A percentile compares a stretch with the other conserved stretches of the same genome.
Evolutionary conservation across 2,329 filamentous ascomycete species (phyloP).

Genomic region (Chaetomiaceae sp.): DNA sequence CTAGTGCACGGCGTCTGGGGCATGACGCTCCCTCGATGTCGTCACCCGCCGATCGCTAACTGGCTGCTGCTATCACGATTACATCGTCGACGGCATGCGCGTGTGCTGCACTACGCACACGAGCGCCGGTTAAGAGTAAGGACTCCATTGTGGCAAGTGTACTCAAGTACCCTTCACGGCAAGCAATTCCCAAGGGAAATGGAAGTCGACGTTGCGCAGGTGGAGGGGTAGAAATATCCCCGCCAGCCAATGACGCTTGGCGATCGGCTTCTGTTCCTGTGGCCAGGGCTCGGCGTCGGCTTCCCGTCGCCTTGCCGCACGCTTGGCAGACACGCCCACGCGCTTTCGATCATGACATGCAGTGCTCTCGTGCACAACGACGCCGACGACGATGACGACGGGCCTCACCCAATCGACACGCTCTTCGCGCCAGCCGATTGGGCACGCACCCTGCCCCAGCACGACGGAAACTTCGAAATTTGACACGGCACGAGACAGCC

Average conservation of each 20-base stretch:
- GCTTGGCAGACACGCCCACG: slow-evolving; percentile 6
- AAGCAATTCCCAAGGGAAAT: neutral
- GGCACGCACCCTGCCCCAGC: too few species aligned
- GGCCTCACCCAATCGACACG: too few species aligned
- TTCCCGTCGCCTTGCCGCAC: slow-evolving; percentile 8
- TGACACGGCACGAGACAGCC: too few species aligned
- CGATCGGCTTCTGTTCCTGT: slow-evolving; percentile 15
- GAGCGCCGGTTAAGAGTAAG: too few species aligned
- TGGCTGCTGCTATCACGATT: neutral
- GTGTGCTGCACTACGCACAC: too few species aligned
- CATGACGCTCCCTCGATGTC: neutral
- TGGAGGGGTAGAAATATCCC: neutral
- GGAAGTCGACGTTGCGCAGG: slow-evolving; percentile 2
- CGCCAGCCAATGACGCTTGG: slow-evolving; percentile 10
- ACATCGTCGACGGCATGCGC: neutral
- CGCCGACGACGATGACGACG: too few species aligned
- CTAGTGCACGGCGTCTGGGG: too few species aligned
- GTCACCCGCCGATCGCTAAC: neutral
- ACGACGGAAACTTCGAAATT: too few species aligned
- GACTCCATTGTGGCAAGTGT: too few species aligned
- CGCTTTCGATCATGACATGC: slow-evolving; percentile 1
- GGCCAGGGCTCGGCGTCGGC: slow-evolving; percentile 7
- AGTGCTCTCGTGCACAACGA: neutral
- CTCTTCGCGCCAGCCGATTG: too few species aligned
- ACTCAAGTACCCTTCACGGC: neutral